These are phyloP conservation scores for Galium porrigens DNA, from an alignment of 305 asterid species.

Conservation along the genomic window DNA sequence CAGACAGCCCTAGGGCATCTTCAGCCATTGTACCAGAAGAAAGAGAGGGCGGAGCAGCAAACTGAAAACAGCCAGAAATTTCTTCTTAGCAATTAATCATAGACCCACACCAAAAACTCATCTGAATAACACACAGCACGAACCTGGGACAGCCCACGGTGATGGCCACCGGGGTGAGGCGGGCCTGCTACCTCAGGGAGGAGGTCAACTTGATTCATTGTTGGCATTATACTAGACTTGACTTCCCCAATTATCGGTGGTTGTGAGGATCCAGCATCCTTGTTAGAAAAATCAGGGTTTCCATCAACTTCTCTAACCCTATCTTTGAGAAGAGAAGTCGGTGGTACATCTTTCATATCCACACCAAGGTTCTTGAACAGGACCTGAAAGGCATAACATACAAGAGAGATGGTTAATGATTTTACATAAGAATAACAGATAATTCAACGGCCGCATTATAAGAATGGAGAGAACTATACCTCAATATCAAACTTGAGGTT, in stretches of 20 bases:
- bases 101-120: not conserved
- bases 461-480: slow-evolving; percentile 29
- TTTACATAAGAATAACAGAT: slow-evolving; percentile 3
- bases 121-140: slow-evolving; percentile 12
- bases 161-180: slow-evolving; percentile 57
- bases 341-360: slow-evolving; percentile 75
- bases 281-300: slow-evolving; percentile 91
- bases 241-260: slow-evolving; percentile 49
- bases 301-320: slow-evolving; percentile 78
- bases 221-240: slow-evolving; percentile 50
- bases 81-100: slow-evolving; percentile 3
- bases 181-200: slow-evolving; percentile 49
- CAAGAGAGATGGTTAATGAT: not conserved
- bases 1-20: slow-evolving; percentile 63
- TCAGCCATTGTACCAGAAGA: slow-evolving; percentile 55
- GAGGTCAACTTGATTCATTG: slow-evolving; percentile 62
- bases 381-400: slow-evolving; percentile 42
- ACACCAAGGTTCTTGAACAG: slow-evolving; percentile 79
- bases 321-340: slow-evolving; percentile 75
- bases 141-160: slow-evolving; percentile 64
- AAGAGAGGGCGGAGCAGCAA: slow-evolving; percentile 52
- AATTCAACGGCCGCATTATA: slow-evolving; percentile 1
- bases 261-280: slow-evolving; percentile 64
- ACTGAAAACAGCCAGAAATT: slow-evolving; percentile 35
- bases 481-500: slow-evolving; percentile 94